These are phyloP conservation scores for Trichoderma asperelloides DNA, from an alignment of 495 filamentous ascomycete genomes.

Conservation along the genomic window DNA sequence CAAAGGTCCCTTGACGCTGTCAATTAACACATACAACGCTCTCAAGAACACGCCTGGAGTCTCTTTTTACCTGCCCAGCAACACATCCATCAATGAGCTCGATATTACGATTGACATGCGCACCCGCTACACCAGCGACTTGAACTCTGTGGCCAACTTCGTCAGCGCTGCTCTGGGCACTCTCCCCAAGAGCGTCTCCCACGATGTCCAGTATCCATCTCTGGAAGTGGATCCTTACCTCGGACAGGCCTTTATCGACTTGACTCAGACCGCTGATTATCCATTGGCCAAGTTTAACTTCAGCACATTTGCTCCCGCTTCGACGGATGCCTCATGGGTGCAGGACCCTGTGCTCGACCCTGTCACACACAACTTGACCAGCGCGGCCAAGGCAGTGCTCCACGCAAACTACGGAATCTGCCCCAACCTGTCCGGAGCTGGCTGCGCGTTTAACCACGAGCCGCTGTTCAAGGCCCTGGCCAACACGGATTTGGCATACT, in stretches of 20 bases:
- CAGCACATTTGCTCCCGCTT: conserved; percentile 19
- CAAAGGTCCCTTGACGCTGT: conserved; percentile 17
- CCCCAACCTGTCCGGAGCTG: conserved; percentile 8
- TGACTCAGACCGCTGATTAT: conserved; percentile 30
- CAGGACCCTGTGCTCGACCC: conserved; percentile 32
- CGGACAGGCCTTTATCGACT: conserved; percentile 14
- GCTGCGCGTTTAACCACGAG: conserved; percentile 37
- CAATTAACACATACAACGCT: conserved; percentile 18
- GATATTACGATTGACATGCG: conserved; percentile 19
- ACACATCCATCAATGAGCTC: conserved; percentile 16
- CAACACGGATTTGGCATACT: conserved; percentile 38
- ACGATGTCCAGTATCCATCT: conserved; percentile 18
- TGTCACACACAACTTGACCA: conserved; percentile 21
- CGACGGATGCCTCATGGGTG: conserved; percentile 19
- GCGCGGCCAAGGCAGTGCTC: conserved; percentile 41
- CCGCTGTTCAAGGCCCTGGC: conserved; percentile 42
- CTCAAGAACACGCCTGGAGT: conserved; percentile 11
- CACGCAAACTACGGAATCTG: conserved; percentile 44
- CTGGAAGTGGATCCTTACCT: conserved; percentile 17
- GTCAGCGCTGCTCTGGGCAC: conserved; percentile 12
- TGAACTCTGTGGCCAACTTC: conserved; percentile 13
- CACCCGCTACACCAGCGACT: conserved; percentile 17
- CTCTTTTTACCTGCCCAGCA: conserved; percentile 19
- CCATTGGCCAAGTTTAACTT: conserved; percentile 36
- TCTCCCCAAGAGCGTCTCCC: conserved; percentile 11